A percentile compares a stretch with the other conserved stretches of the same genome.
These are phyloP conservation scores for Otatea glauca DNA, from an alignment of 176 grass and related monocot genomes.

Conservation along the genomic window DNA sequence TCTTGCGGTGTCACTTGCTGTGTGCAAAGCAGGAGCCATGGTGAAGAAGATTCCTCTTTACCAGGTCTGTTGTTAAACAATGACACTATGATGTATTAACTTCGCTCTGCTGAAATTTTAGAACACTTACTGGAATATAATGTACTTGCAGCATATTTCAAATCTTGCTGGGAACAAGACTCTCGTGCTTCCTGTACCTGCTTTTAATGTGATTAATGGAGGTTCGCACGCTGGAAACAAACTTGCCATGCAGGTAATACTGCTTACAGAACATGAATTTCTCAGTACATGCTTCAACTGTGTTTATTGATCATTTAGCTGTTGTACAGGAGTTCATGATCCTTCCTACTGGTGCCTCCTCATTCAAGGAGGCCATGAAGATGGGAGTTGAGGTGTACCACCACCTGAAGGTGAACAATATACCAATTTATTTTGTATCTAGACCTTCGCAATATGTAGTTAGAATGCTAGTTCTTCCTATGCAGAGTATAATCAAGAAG, in stretches of 20 bases:
- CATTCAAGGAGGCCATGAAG: conserved; percentile 97
- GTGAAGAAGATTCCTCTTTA: conserved; percentile 92
- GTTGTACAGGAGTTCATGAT: conserved; percentile 89
- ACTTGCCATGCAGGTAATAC: conserved; percentile 77
- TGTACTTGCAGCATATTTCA: conserved; percentile 71
- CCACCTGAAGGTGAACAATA: conserved; percentile 69
- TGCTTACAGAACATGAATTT: conserved; percentile 2
- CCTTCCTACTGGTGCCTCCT: conserved; percentile 84
- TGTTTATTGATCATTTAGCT: conserved; percentile 32
- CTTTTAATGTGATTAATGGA: conserved; percentile 98
- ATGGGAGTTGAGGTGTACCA: conserved; percentile 98
- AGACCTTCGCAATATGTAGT: not conserved
- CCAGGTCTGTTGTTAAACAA: conserved; percentile 50
- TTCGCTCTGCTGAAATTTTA: not conserved
- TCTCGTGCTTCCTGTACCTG: conserved; percentile 75
- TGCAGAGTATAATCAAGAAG: conserved; percentile 87
- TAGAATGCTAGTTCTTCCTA: not conserved
- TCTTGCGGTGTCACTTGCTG: conserved; percentile 86
- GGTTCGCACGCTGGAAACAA: conserved; percentile 96
- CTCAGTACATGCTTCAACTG: not conserved
- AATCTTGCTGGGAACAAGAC: conserved; percentile 85
- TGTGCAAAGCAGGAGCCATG: conserved; percentile 83
- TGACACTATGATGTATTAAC: not conserved
- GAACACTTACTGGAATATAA: not conserved
- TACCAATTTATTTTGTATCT: not conserved